Base-by-base conservation (phyloP, 768 basidiomycete genomes). In the Auricularia heimuer region DNA sequence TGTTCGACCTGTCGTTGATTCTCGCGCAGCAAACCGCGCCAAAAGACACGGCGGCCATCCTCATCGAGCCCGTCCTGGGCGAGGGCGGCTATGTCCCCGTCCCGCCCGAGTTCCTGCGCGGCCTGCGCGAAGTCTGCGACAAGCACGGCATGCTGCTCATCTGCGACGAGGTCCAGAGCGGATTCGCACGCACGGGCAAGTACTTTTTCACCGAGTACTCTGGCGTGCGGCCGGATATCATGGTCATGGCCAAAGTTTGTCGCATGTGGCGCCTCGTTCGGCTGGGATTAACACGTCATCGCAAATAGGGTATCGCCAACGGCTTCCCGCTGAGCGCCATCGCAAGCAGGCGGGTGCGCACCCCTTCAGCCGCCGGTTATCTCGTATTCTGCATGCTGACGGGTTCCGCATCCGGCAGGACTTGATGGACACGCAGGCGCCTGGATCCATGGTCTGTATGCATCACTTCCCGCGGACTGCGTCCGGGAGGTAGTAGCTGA, bases 71-170 rank as follows among this genome's bases (percentile, higher is more conserved):
- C 51, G 88, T 98, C 1, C 80, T 98, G 36, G 95, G 94, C 33
- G 96, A 98, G 75, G 96, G 96, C 42, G 96, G 96, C 1, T 98
- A 98, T 75, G 90, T 97, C 16, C 87, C 92, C 35, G 92, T 94
- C 0, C 92, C 94, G 0, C 71, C 84, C 1, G 83, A 84, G 24
- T 98, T 90, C 79, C 75, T 98, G 66, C 81, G 83, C 58, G 92
- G 92, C 24, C 76, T 98, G 56, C 80, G 94, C 66, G 79, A 80
- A 62, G 80, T 94, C n/a, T 98, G 95, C 75, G 92, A 97, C 73
- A 81, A 88, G 73, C 81, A 98, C 72, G 85, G 82, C 8, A 90
- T 98, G 61, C 73, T 98, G 65, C 80, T 98, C 65, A 89, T 94
- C 70, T 75, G 89, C 47, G 91, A 94, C 66, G 92, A 94, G 73